Percentiles rank a stretch among this genome's conserved stretches.
phyloP scores from a whole-genome alignment of 2,329 filamentous ascomycete genomes.

The Sclerotiophoma versabilis region DNA sequence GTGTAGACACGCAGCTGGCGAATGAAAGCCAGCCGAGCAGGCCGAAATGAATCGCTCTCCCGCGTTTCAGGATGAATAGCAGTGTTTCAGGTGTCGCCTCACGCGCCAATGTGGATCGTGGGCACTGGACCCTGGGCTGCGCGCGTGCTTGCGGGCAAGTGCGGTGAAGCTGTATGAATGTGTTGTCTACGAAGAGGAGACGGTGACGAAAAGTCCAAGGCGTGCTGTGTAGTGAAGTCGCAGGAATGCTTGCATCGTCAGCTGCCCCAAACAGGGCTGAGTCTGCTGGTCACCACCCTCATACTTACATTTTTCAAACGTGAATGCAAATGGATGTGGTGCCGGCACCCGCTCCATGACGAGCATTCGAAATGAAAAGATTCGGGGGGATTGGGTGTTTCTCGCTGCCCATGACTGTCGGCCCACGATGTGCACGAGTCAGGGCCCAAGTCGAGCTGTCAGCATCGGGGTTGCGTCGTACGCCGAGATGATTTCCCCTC shows the following conservation, averaged over 20 bases:
- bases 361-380: not conserved
- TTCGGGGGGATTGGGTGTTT: not conserved
- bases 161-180: conserved; percentile 2
- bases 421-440: conserved; percentile 3
- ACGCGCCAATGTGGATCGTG: conserved; percentile 5
- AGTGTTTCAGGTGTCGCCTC: conserved; percentile 39
- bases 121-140: conserved; percentile 8
- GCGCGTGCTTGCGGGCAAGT: conserved; percentile 4
- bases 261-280: conserved; percentile 1
- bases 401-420: not conserved
- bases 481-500: conserved; percentile 3
- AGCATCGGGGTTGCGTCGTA: conserved; percentile 12
- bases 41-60: conserved; percentile 38
- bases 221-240: not conserved
- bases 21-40: conserved; percentile 30
- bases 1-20: conserved; percentile 23
- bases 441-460: conserved; percentile 4
- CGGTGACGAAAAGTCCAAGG: not conserved
- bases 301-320: not conserved
- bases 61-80: conserved; percentile 42
- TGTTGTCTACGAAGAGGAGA: not conserved
- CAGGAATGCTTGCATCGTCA: conserved; percentile 11
- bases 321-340: not conserved
- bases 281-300: not conserved
- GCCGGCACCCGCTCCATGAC: not conserved